Conservation (phyloP, 495 filamentous ascomycete species). For the Penicillium cinerascens region DNA sequence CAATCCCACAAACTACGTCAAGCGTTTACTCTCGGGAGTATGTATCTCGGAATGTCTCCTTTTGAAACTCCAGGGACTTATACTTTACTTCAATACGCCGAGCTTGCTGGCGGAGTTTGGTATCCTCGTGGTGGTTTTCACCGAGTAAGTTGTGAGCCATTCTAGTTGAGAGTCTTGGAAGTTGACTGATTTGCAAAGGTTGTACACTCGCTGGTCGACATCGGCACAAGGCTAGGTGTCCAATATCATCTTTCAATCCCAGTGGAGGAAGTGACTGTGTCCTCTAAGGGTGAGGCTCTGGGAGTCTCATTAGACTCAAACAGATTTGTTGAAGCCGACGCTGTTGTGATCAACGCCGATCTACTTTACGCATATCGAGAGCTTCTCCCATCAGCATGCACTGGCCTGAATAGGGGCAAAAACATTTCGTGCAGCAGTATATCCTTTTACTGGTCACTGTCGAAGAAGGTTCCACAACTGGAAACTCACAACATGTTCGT, state of each 20-base stretch:
- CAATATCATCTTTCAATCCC: not conserved
- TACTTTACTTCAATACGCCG: slow-evolving; percentile 67
- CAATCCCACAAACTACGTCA: slow-evolving; percentile 60
- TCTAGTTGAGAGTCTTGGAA: slow-evolving; percentile 48
- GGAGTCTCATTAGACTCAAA: slow-evolving; percentile 28
- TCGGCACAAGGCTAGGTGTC: not conserved
- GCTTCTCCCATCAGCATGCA: slow-evolving; percentile 47
- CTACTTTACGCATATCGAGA: slow-evolving; percentile 66
- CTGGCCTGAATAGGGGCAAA: slow-evolving; percentile 41
- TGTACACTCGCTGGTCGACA: not conserved
- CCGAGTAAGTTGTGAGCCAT: not conserved
- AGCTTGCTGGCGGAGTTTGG: slow-evolving; percentile 69
- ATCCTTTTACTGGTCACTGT: slow-evolving; percentile 68
- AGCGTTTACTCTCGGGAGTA: slow-evolving; percentile 68
- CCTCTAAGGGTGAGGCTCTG: not conserved
- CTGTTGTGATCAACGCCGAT: slow-evolving; percentile 64
- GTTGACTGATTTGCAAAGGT: slow-evolving; percentile 20
- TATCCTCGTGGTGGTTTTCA: slow-evolving; percentile 68
- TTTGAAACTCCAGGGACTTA: slow-evolving; percentile 70
- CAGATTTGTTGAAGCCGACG: slow-evolving; percentile 51
- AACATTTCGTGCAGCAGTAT: slow-evolving; percentile 62
- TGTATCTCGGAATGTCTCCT: slow-evolving; percentile 74
- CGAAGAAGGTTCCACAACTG: slow-evolving; percentile 51
- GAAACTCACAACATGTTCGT: slow-evolving; percentile 71
- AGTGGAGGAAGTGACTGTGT: not conserved